Conservation (phyloP, 305 asterid genomes). For the Vinca major region DNA sequence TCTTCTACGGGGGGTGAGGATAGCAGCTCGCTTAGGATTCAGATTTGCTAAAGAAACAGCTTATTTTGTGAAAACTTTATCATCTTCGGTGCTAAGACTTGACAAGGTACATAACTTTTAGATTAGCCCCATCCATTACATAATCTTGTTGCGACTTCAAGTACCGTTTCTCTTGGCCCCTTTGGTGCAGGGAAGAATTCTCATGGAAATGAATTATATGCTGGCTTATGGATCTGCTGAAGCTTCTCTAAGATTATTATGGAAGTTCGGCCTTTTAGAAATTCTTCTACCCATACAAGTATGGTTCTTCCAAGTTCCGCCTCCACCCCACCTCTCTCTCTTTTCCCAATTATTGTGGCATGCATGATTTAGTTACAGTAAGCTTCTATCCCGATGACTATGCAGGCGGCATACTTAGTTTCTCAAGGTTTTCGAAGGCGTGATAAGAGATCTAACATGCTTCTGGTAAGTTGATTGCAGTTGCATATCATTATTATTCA, state of each 20-base stretch:
- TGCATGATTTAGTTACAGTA: neutral
- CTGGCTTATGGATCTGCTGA: slow-evolving; percentile 29
- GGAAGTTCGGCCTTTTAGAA: slow-evolving; percentile 25
- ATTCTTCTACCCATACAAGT: slow-evolving; percentile 25
- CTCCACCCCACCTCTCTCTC: too few species aligned
- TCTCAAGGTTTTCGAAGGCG: slow-evolving; percentile 26
- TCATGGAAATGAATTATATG: slow-evolving; percentile 26
- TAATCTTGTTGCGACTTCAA: neutral
- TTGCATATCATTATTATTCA: neutral
- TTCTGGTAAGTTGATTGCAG: slow-evolving; percentile 12
- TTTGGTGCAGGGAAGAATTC: slow-evolving; percentile 21
- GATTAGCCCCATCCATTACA: neutral
- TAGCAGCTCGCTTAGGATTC: slow-evolving; percentile 24
- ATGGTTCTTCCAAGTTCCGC: neutral
- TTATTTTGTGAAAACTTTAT: slow-evolving; percentile 18
- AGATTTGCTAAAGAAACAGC: slow-evolving; percentile 24
- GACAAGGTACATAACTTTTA: slow-evolving; percentile 15
- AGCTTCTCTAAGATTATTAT: slow-evolving; percentile 22
- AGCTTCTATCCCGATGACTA: neutral
- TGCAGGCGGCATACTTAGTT: slow-evolving; percentile 24
- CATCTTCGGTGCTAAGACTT: slow-evolving; percentile 17
- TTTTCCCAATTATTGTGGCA: neutral
- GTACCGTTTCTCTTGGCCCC: neutral
- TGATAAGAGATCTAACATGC: slow-evolving; percentile 25
- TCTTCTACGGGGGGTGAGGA: slow-evolving; percentile 24